A percentile compares a stretch with the other conserved stretches of the same genome.
Evolutionary conservation across 352 stramenopile genomes (phyloP).

Genomic region (Pythium aristosporum): DNA sequence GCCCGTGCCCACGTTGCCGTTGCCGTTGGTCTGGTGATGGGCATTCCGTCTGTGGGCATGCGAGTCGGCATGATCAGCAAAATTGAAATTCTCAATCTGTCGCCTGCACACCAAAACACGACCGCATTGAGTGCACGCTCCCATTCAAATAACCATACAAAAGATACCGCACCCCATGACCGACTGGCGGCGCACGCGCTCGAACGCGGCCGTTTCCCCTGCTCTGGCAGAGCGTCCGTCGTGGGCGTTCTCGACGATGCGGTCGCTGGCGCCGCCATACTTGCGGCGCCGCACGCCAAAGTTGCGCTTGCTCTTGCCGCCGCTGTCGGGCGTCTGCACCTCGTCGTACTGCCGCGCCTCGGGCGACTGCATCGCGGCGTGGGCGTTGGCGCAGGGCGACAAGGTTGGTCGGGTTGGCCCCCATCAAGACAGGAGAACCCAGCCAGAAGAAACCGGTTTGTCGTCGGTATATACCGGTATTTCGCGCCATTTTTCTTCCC

Average conservation of each 20-base stretch:
- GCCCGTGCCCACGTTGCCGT: neutral
- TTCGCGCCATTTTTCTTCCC: conserved; percentile 12
- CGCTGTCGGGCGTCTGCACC: conserved; percentile 24
- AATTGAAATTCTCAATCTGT: neutral
- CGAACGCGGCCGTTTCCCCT: conserved; percentile 15
- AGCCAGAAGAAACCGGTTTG: conserved; percentile 3
- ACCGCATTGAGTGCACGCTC: neutral
- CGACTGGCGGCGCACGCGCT: conserved; percentile 1
- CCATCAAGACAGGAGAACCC: conserved; percentile 14
- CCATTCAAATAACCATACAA: neutral
- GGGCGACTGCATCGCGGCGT: conserved; percentile 14
- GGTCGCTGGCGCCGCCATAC: conserved; percentile 5
- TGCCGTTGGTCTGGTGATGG: neutral
- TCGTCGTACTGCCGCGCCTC: conserved; percentile 17
- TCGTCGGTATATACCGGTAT: conserved; percentile 11
- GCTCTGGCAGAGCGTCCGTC: conserved; percentile 5
- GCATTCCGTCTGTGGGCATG: neutral
- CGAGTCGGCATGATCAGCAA: neutral
- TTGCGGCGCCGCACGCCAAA: conserved; percentile 24
- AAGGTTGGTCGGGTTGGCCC: neutral
- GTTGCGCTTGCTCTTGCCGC: conserved; percentile 4
- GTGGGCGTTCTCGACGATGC: conserved; percentile 18
- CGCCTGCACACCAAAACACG: neutral
- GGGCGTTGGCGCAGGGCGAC: neutral
- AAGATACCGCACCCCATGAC: conserved; percentile 1